Percentiles rank a stretch among this genome's conserved stretches.
These are phyloP conservation scores for Brettanomyces bruxellensis DNA, from an alignment of 805 yeast species.

Conservation along the genomic window DNA sequence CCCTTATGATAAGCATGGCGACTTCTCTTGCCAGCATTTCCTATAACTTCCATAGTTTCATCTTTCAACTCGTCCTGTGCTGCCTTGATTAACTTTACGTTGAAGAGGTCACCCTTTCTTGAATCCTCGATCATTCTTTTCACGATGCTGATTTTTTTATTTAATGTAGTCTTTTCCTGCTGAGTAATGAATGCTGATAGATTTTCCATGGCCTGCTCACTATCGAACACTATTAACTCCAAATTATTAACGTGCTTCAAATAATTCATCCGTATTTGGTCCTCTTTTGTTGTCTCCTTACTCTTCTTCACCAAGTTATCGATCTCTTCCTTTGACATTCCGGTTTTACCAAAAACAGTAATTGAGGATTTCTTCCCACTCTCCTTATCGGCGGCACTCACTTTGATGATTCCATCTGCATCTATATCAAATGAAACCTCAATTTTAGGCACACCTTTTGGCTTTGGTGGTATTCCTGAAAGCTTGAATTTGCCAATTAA, in stretches of 20 bases:
- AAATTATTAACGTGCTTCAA: constrained; percentile 72
- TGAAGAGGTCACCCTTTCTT: constrained; percentile 20
- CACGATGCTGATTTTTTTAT: constrained; percentile 16
- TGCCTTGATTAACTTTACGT: constrained; percentile 21
- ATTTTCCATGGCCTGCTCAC: constrained; percentile 24
- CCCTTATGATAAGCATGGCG: constrained; percentile 4
- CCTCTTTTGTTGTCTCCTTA: constrained; percentile 80
- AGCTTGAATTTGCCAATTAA: constrained; percentile 90
- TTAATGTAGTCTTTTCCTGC: constrained; percentile 9
- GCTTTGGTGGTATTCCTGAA: constrained; percentile 83
- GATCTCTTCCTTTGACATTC: constrained; percentile 82
- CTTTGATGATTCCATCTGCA: constrained; percentile 96
- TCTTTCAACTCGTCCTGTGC: constrained; percentile 27
- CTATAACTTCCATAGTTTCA: constrained; percentile 20
- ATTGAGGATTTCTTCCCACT: constrained; percentile 90
- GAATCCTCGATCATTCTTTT: constrained; percentile 22
- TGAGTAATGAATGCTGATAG: constrained; percentile 13
- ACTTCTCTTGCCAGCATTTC: constrained; percentile 19
- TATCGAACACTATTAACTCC: constrained; percentile 27
- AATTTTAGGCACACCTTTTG: constrained; percentile 84
- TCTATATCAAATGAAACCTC: constrained; percentile 92
- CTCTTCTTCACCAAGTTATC: constrained; percentile 88
- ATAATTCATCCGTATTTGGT: constrained; percentile 32
- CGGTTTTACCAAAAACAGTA: constrained; percentile 94
- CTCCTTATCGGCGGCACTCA: constrained; percentile 88